A percentile compares a stretch with the other conserved stretches of the same genome.
phyloP scores from a whole-genome alignment of 768 basidiomycete species.

The Tephrocybe sp. region DNA sequence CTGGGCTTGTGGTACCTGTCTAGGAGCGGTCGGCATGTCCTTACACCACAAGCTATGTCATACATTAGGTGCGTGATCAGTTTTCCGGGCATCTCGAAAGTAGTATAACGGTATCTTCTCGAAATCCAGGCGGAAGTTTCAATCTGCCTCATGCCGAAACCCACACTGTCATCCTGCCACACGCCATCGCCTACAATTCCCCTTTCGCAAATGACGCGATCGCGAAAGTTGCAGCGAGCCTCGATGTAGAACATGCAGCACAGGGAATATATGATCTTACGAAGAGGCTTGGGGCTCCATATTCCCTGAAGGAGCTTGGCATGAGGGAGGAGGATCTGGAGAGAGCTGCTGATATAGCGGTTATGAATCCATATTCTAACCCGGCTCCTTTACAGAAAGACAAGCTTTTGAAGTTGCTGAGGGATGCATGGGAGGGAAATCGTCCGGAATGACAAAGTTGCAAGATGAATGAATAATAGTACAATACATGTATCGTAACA shows the following conservation, averaged over 20 bases:
- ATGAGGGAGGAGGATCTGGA: slow-evolving; percentile 39
- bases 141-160: slow-evolving; percentile 39
- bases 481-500: no score
- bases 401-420: slow-evolving; percentile 24
- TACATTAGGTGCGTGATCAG: slow-evolving; percentile 28
- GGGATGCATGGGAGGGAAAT: slow-evolving; percentile 28
- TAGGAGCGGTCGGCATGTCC: slow-evolving; percentile 33
- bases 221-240: slow-evolving; percentile 26
- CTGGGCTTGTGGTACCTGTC: slow-evolving; percentile 32
- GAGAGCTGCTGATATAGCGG: slow-evolving; percentile 33
- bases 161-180: slow-evolving; percentile 40
- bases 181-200: slow-evolving; percentile 37
- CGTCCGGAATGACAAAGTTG: slow-evolving; percentile 18
- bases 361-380: slow-evolving; percentile 35
- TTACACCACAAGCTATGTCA: slow-evolving; percentile 41
- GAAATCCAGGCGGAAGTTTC: slow-evolving; percentile 31
- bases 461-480: no score
- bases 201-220: slow-evolving; percentile 30
- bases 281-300: slow-evolving; percentile 26
- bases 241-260: slow-evolving; percentile 20
- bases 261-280: slow-evolving; percentile 23
- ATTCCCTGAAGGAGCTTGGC: slow-evolving; percentile 32
- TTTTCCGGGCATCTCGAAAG: slow-evolving; percentile 15
- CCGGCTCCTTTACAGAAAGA: slow-evolving; percentile 34
- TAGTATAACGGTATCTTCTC: not conserved